Conservation (phyloP, 805 yeast species). For the Saccharomycopsis fibuligera region DNA sequence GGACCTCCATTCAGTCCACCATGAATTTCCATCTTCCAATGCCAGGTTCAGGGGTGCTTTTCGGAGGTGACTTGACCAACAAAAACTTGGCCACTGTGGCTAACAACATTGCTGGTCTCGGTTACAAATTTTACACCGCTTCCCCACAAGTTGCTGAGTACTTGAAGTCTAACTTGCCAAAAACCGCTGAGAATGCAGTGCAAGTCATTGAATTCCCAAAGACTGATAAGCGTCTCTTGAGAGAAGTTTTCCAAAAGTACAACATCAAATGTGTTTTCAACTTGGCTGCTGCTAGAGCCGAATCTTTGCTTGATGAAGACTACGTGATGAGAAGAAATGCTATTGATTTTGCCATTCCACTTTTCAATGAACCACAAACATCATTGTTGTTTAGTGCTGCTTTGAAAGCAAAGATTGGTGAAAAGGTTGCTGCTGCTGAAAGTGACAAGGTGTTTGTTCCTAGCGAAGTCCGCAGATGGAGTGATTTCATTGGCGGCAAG, state of each 20-base stretch:
- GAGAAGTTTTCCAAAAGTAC: conserved; percentile 87
- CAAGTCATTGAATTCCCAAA: conserved; percentile 80
- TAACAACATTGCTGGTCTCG: conserved; percentile 56
- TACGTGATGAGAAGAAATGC: conserved; percentile 99
- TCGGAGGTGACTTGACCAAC: conserved; percentile 87
- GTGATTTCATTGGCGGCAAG: conserved; percentile 92
- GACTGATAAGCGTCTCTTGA: conserved; percentile 84
- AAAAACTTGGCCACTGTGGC: conserved; percentile 73
- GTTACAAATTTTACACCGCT: conserved; percentile 78
- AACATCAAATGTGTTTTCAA: conserved; percentile 86
- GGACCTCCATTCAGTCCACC: conserved; percentile 95
- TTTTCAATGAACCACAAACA: conserved; percentile 95
- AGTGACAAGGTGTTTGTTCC: conserved; percentile 53
- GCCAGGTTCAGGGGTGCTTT: conserved; percentile 83
- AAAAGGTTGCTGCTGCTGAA: conserved; percentile 26
- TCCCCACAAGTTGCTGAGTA: conserved; percentile 66
- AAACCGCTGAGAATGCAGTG: conserved; percentile 31
- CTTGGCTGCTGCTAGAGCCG: conserved; percentile 87
- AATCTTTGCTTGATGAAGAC: conserved; percentile 75
- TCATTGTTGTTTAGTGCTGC: conserved; percentile 81
- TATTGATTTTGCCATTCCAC: conserved; percentile 93
- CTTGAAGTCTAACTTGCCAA: conserved; percentile 42
- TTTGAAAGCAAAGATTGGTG: conserved; percentile 51
- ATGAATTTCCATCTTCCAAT: conserved; percentile 94
- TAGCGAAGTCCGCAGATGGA: conserved; percentile 88